Conservation (phyloP, 306 rosid genomes). For the Fagus crenata region DNA sequence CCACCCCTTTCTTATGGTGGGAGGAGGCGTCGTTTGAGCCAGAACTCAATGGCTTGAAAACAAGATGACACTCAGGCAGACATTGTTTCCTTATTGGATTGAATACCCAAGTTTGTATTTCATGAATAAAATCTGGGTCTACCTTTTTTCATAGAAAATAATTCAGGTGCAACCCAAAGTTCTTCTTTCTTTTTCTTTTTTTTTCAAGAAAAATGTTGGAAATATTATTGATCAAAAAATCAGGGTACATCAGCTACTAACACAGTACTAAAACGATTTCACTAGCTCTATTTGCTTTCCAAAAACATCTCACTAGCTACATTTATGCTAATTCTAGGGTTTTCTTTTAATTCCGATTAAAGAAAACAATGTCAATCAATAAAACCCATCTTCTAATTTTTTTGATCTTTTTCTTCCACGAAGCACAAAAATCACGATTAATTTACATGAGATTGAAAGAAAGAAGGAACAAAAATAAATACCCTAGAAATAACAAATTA, state of each 20-base stretch:
- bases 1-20: too few species aligned
- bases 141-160: background rate
- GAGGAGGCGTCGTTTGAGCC: too few species aligned
- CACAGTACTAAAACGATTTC: too few species aligned
- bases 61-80: background rate
- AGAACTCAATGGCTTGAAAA: background rate
- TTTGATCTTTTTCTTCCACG: slow-evolving; percentile 4
- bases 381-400: background rate
- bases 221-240: too few species aligned
- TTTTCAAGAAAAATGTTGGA: background rate
- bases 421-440: background rate
- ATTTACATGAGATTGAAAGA: background rate
- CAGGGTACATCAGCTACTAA: too few species aligned
- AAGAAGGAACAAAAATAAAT: background rate
- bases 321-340: background rate
- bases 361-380: background rate
- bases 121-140: background rate
- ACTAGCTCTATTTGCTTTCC: too few species aligned
- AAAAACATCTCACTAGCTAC: background rate
- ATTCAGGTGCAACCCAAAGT: background rate
- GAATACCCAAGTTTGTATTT: background rate
- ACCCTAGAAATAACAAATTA: slow-evolving; percentile 40
- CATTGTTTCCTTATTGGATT: background rate
- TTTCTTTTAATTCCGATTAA: background rate
- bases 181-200: background rate